Evolutionary conservation across 768 basidiomycete species (phyloP).

Genomic region (Mycena kentingensis): DNA sequence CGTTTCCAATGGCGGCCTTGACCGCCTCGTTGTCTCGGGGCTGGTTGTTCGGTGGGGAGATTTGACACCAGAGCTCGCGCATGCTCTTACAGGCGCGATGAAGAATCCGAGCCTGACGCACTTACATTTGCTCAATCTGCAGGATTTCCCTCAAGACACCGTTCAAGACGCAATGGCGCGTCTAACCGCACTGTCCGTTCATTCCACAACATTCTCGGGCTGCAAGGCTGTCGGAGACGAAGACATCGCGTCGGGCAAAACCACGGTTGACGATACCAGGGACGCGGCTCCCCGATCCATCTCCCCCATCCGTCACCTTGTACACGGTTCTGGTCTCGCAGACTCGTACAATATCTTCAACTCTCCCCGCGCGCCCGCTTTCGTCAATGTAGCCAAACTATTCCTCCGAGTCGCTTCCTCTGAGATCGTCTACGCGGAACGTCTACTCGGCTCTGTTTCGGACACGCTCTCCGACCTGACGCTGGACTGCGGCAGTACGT

Average conservation of each 20-base stretch:
- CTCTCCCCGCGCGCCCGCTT: neutral
- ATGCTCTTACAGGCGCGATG: conserved; percentile 1
- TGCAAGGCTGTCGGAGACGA: neutral
- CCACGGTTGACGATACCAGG: neutral
- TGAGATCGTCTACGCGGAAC: neutral
- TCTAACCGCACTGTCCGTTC: conserved; percentile 5
- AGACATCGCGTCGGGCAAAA: neutral
- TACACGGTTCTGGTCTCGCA: neutral
- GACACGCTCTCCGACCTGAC: conserved; percentile 3
- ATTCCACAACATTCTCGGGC: neutral
- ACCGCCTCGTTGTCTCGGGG: conserved; percentile 15
- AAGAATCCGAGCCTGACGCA: neutral
- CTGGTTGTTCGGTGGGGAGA: conserved; percentile 6
- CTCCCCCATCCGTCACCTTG: conserved; percentile 3
- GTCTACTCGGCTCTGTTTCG: neutral
- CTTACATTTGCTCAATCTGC: conserved; percentile 12
- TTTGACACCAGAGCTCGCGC: neutral
- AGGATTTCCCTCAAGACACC: neutral
- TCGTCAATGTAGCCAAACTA: conserved; percentile 3
- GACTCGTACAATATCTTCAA: conserved; percentile 1
- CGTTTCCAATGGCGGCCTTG: conserved; percentile 2
- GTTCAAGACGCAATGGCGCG: neutral
- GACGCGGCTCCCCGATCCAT: neutral
- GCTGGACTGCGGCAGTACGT: conserved; percentile 8
- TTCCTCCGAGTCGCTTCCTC: neutral